Evolutionary conservation across 179 eudicot genomes (phyloP).

Genomic region (Camellia oleifera): DNA sequence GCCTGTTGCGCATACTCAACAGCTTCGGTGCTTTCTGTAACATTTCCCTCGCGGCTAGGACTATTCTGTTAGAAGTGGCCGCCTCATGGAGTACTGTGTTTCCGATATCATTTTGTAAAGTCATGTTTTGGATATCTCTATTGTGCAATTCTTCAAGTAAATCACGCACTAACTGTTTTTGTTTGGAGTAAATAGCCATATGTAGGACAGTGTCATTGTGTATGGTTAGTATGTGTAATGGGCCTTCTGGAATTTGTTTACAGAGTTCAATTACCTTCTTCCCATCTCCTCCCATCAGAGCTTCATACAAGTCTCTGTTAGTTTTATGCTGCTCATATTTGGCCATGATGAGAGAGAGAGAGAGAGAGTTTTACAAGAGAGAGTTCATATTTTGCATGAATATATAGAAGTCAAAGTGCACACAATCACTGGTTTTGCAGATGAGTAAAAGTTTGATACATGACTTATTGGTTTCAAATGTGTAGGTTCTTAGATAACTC

Average conservation of each 20-base stretch:
- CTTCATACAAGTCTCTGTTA: neutral
- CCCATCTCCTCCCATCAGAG: neutral
- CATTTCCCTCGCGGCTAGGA: neutral
- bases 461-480: too few species aligned
- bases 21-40: neutral
- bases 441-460: too few species aligned
- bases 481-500: too few species aligned
- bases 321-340: too few species aligned
- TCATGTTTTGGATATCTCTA: neutral
- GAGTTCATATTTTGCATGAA: too few species aligned
- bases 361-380: neutral
- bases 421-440: too few species aligned
- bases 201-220: conserved; percentile 9
- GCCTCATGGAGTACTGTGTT: conserved; percentile 19
- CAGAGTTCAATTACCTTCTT: neutral
- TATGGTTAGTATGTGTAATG: conserved; percentile 9
- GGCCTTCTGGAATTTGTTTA: neutral
- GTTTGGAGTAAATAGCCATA: neutral
- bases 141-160: neutral
- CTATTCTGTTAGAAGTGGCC: conserved; percentile 1
- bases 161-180: neutral
- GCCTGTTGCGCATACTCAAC: neutral
- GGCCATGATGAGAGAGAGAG: too few species aligned
- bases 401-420: too few species aligned
- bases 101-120: neutral